phyloP scores from a whole-genome alignment of 2,329 filamentous ascomycete genomes.

The Colletotrichum cereale region DNA sequence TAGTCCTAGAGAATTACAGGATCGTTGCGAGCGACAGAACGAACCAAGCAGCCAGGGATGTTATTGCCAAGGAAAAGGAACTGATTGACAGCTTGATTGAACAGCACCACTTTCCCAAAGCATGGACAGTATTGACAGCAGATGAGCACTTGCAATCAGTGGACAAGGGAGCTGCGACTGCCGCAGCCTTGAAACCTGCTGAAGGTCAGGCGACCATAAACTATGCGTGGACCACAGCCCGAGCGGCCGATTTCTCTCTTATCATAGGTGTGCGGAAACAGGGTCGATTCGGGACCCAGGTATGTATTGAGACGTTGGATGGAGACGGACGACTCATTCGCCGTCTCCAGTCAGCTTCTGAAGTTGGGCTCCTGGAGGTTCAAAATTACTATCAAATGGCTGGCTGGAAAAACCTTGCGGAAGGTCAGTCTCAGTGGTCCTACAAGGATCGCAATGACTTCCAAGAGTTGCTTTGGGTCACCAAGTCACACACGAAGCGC shows the following conservation, averaged over 20 bases:
- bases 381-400: neutral
- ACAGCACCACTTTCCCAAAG: neutral
- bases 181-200: neutral
- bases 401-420: neutral
- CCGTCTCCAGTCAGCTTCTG: neutral
- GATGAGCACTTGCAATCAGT: neutral
- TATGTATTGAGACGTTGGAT: neutral
- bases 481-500: constrained; percentile 23
- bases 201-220: neutral
- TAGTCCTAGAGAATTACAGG: neutral
- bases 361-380: neutral
- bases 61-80: neutral
- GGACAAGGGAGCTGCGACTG: neutral
- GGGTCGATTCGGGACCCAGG: neutral
- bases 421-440: constrained; percentile 2
- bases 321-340: neutral
- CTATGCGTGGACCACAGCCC: neutral
- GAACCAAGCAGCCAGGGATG: neutral
- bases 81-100: neutral
- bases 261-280: constrained; percentile 1
- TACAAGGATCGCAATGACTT: constrained; percentile 6
- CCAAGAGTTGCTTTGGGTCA: constrained; percentile 33
- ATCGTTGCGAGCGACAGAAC: neutral
- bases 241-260: neutral
- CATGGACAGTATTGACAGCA: neutral